A percentile compares a stretch with the other conserved stretches of the same genome.
These are phyloP conservation scores for Hapsidospora chrysogenum DNA, from an alignment of 495 filamentous ascomycete species.

Conservation along the genomic window DNA sequence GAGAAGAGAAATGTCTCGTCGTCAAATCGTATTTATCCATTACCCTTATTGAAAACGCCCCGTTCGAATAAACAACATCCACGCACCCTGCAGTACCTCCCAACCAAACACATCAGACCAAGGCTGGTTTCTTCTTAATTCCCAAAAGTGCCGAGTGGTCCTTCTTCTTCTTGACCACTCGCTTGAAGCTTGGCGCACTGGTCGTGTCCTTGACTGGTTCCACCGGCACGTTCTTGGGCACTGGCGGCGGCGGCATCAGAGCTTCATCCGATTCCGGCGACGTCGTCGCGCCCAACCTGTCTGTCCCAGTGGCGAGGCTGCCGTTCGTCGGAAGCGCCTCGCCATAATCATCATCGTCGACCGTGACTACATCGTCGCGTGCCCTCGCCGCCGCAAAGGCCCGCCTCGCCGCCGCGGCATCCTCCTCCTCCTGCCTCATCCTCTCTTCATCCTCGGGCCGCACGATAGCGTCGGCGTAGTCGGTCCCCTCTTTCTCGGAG, in stretches of 20 bases:
- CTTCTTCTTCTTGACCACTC: slow-evolving; percentile 73
- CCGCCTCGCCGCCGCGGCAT: slow-evolving; percentile 64
- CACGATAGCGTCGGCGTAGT: slow-evolving; percentile 23
- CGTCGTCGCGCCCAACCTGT: no score
- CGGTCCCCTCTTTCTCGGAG: slow-evolving; percentile 42
- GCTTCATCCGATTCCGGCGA: slow-evolving; percentile 1
- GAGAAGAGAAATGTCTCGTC: no score
- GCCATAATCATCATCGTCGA: slow-evolving; percentile 1
- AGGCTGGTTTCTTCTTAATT: slow-evolving; percentile 87
- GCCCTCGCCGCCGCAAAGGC: slow-evolving; percentile 50
- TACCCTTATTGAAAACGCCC: no score
- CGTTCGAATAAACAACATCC: no score
- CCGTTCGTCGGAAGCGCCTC: no score
- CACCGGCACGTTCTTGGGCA: slow-evolving; percentile 3
- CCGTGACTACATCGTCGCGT: slow-evolving; percentile 22
- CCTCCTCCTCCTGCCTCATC: slow-evolving; percentile 56
- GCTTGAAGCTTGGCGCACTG: slow-evolving; percentile 63
- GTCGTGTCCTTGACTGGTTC: background rate
- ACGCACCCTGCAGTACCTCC: no score
- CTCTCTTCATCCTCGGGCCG: slow-evolving; percentile 37
- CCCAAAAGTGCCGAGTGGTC: slow-evolving; percentile 52
- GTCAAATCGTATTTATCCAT: no score
- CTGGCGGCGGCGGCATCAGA: background rate
- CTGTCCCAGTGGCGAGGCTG: no score
- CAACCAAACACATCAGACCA: no score